Conservation (phyloP, 768 basidiomycete species). For the Holtermannia corniformis region DNA sequence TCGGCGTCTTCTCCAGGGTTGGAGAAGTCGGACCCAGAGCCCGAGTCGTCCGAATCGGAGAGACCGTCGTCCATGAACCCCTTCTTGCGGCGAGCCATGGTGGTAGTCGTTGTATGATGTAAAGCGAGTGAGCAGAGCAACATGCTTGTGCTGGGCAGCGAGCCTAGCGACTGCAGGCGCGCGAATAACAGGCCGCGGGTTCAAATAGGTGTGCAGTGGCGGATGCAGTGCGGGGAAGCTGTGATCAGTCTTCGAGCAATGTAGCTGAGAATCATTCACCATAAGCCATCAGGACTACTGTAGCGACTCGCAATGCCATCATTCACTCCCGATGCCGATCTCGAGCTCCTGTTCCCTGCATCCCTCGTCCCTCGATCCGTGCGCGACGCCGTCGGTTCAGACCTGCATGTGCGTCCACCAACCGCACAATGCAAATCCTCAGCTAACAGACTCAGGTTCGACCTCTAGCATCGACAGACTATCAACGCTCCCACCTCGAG, state of each 20-base stretch:
- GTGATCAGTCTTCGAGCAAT: too few relatives aligned
- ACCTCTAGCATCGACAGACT: constrained; percentile 77
- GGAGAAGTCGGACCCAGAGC: constrained; percentile 20
- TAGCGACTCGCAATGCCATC: neutral
- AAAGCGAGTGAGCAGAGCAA: too few relatives aligned
- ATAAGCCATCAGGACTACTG: too few relatives aligned
- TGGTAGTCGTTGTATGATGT: neutral
- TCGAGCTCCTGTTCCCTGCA: neutral
- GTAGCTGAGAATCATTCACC: too few relatives aligned
- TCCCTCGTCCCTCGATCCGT: neutral
- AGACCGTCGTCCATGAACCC: constrained; percentile 54
- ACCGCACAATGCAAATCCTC: neutral
- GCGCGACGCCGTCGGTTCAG: neutral
- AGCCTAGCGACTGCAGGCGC: too few relatives aligned
- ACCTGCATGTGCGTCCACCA: neutral
- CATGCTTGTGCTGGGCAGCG: too few relatives aligned
- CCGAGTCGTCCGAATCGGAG: constrained; percentile 45
- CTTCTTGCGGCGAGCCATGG: constrained; percentile 41
- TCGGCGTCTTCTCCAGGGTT: constrained; percentile 37
- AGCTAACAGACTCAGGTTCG: constrained; percentile 63
- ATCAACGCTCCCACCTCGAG: constrained; percentile 68
- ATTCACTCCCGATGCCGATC: neutral
- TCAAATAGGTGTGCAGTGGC: too few relatives aligned
- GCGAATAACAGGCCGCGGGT: too few relatives aligned
- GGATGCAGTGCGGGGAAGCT: too few relatives aligned